Evolutionary conservation across 2,329 filamentous ascomycete genomes (phyloP).

Genomic region (Neurospora sp.): DNA sequence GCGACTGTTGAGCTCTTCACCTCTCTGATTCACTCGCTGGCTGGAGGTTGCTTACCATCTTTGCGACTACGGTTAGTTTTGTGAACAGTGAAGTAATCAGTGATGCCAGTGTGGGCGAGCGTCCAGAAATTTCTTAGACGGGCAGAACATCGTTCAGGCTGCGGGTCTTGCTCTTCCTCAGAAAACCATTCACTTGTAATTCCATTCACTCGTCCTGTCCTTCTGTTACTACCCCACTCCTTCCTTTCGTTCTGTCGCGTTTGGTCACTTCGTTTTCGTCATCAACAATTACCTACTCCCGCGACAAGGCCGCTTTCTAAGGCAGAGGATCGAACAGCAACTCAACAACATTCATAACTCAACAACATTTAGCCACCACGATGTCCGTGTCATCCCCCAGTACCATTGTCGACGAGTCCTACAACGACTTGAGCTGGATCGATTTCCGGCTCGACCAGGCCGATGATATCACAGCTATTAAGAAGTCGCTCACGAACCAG

Average conservation of each 20-base stretch:
- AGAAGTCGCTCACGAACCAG: not conserved
- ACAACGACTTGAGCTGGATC: not conserved
- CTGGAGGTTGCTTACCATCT: not conserved
- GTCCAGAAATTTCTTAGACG: too few relatives aligned
- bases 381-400: not conserved
- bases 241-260: not conserved
- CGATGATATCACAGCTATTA: not conserved
- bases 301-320: not conserved
- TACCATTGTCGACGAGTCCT: not conserved
- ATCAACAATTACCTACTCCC: not conserved
- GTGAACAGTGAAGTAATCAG: too few relatives aligned
- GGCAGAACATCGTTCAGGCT: too few relatives aligned
- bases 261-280: not conserved
- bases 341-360: not conserved
- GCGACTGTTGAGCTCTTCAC: not conserved
- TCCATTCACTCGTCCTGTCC: not conserved
- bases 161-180: not conserved
- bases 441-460: not conserved
- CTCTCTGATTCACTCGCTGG: not conserved
- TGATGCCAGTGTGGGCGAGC: too few relatives aligned
- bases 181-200: not conserved
- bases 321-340: not conserved
- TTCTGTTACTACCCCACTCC: not conserved
- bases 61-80: too few relatives aligned
- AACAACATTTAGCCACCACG: not conserved